These are phyloP conservation scores for Fusarium sp. DNA, from an alignment of 2,329 filamentous ascomycete genomes.

Conservation along the genomic window DNA sequence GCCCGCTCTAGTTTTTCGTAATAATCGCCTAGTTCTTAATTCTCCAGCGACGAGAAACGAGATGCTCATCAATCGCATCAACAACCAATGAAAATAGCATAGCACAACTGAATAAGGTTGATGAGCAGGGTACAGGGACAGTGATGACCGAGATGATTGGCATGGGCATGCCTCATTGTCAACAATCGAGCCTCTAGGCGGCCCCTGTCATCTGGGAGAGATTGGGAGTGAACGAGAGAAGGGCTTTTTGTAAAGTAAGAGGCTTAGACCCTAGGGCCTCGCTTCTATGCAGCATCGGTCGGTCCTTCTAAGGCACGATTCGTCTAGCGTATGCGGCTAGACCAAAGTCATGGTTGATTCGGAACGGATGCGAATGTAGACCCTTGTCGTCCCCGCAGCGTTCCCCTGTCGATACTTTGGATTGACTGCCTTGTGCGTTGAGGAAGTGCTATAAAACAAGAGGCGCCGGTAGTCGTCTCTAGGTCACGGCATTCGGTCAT, in stretches of 20 bases:
- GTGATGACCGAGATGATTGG: slow-evolving; percentile 29
- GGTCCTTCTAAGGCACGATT: slow-evolving; percentile 51
- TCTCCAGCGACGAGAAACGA: slow-evolving; percentile 32
- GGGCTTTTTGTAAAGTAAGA: slow-evolving; percentile 48
- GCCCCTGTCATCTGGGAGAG: slow-evolving; percentile 27
- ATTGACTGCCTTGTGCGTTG: slow-evolving; percentile 23
- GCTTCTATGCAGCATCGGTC: slow-evolving; percentile 49
- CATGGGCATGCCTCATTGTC: slow-evolving; percentile 38
- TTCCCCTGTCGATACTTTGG: slow-evolving; percentile 38
- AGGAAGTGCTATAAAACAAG: slow-evolving; percentile 22
- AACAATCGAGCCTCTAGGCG: slow-evolving; percentile 21
- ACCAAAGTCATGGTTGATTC: slow-evolving; percentile 36
- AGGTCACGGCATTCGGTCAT: slow-evolving; percentile 33
- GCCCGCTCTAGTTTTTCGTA: slow-evolving; percentile 15
- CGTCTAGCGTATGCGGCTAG: slow-evolving; percentile 42
- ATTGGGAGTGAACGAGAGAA: slow-evolving; percentile 33
- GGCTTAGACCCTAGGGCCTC: slow-evolving; percentile 46
- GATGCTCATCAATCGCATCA: slow-evolving; percentile 15
- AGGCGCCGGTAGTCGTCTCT: slow-evolving; percentile 37
- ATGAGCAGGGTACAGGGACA: slow-evolving; percentile 28
- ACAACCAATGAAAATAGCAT: slow-evolving; percentile 24
- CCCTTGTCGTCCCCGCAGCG: slow-evolving; percentile 42
- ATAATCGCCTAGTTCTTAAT: slow-evolving; percentile 34
- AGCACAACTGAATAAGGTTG: slow-evolving; percentile 37
- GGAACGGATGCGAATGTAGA: slow-evolving; percentile 35